phyloP scores from a whole-genome alignment of 2,329 filamentous ascomycete species.

The Rhynchosporium graminicola region DNA sequence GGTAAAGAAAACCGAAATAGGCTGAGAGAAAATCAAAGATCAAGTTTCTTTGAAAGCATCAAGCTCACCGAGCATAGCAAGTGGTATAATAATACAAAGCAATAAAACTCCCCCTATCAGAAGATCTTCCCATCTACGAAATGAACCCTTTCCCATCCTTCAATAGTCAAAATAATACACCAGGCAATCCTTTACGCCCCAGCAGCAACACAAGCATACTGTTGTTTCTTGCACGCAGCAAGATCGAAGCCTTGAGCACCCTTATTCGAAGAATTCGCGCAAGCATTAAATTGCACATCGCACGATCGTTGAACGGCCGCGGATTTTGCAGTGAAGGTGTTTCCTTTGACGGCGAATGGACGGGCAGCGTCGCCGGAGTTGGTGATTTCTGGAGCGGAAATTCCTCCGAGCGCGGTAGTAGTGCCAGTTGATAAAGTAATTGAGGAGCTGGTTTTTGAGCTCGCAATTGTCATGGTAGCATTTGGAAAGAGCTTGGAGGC shows the following conservation, averaged over 20 bases:
- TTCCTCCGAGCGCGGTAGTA: constrained; percentile 47
- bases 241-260: constrained; percentile 40
- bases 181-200: background rate
- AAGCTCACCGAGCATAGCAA: constrained; percentile 9
- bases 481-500: constrained; percentile 17
- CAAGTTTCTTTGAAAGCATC: constrained; percentile 12
- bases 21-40: background rate
- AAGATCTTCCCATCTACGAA: background rate
- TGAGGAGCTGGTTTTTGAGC: constrained; percentile 7
- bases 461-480: constrained; percentile 13
- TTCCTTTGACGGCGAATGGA: constrained; percentile 57
- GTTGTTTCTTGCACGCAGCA: constrained; percentile 31
- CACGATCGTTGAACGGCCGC: constrained; percentile 61
- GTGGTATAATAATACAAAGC: constrained; percentile 23
- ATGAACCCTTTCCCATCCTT: background rate
- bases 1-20: too few species aligned
- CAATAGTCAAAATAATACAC: constrained; percentile 9
- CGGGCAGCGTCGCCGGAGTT: constrained; percentile 51
- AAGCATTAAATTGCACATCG: constrained; percentile 63
- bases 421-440: constrained; percentile 6
- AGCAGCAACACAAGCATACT: constrained; percentile 28
- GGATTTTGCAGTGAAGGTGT: constrained; percentile 56
- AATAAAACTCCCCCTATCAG: background rate
- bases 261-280: constrained; percentile 57
- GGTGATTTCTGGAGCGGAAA: constrained; percentile 50